Percentiles rank a stretch among this genome's conserved stretches.
These are phyloP conservation scores for Panicum hallii DNA, from an alignment of 202 grass and related monocot species.

Conservation along the genomic window DNA sequence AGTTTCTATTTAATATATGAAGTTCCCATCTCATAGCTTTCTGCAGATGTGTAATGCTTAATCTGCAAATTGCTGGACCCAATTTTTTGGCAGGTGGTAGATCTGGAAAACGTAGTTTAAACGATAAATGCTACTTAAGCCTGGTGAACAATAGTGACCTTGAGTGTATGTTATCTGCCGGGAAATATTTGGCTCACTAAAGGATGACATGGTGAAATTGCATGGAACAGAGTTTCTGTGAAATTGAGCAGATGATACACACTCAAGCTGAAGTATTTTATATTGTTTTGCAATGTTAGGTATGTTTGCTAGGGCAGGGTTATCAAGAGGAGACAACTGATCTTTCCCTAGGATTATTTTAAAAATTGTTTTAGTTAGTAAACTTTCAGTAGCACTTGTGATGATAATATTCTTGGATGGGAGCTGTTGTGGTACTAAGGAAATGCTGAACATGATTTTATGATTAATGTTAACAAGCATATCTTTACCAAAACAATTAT, in stretches of 20 bases:
- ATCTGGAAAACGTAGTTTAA: neutral
- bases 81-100: neutral
- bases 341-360: neutral
- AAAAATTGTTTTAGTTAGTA: neutral
- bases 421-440: neutral
- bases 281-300: conserved; percentile 2
- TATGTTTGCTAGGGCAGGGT: neutral
- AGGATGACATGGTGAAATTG: neutral
- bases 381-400: neutral
- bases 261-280: neutral
- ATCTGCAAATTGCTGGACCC: neutral
- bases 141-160: neutral
- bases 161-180: neutral
- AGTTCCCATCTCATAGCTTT: neutral
- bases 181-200: neutral
- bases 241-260: neutral
- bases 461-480: neutral
- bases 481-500: conserved; percentile 1
- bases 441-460: neutral
- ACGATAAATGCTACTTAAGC: conserved; percentile 15
- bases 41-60: conserved; percentile 13
- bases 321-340: neutral
- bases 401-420: neutral
- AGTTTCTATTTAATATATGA: conserved; percentile 21
- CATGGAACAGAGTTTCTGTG: neutral